Evolutionary conservation across 441 rosid species (phyloP).

Genomic region (Adansonia grandidieri): DNA sequence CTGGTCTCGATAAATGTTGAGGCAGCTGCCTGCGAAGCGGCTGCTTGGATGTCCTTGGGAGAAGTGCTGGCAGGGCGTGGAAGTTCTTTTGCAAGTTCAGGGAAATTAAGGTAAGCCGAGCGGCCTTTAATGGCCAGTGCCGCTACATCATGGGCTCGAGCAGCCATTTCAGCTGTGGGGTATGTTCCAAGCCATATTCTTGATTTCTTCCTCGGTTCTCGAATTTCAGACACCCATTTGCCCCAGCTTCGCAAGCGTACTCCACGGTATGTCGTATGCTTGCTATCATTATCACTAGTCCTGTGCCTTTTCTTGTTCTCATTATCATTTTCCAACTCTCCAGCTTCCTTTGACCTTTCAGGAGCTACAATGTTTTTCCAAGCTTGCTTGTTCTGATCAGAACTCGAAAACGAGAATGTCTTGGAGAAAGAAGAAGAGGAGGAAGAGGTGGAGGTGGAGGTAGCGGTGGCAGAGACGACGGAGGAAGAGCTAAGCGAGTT

Average conservation of each 20-base stretch:
- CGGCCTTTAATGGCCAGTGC: conserved; percentile 74
- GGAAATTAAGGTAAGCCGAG: conserved; percentile 69
- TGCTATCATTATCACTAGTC: conserved; percentile 31
- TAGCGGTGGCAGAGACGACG: conserved; percentile 18
- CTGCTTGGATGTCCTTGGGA: conserved; percentile 75
- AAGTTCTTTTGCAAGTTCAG: conserved; percentile 48
- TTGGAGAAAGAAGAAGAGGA: conserved; percentile 36
- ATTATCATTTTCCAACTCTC: conserved; percentile 23
- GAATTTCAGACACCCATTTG: conserved; percentile 82
- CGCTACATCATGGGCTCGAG: conserved; percentile 82
- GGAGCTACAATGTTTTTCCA: conserved; percentile 26
- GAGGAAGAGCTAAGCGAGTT: conserved; percentile 32
- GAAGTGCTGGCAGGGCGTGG: conserved; percentile 61
- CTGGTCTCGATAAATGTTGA: conserved; percentile 36
- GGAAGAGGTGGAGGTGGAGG: neutral
- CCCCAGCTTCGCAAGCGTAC: conserved; percentile 85
- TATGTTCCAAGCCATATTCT: conserved; percentile 85
- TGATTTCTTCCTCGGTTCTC: conserved; percentile 77
- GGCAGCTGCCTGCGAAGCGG: conserved; percentile 64
- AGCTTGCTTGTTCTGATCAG: conserved; percentile 19
- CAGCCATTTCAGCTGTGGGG: conserved; percentile 78
- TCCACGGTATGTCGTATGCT: conserved; percentile 63
- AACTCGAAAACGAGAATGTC: conserved; percentile 28
- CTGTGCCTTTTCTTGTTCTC: conserved; percentile 34
- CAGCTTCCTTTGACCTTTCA: conserved; percentile 41